phyloP scores from a whole-genome alignment of 2,329 filamentous ascomycete genomes.

The Colletotrichum salicis region DNA sequence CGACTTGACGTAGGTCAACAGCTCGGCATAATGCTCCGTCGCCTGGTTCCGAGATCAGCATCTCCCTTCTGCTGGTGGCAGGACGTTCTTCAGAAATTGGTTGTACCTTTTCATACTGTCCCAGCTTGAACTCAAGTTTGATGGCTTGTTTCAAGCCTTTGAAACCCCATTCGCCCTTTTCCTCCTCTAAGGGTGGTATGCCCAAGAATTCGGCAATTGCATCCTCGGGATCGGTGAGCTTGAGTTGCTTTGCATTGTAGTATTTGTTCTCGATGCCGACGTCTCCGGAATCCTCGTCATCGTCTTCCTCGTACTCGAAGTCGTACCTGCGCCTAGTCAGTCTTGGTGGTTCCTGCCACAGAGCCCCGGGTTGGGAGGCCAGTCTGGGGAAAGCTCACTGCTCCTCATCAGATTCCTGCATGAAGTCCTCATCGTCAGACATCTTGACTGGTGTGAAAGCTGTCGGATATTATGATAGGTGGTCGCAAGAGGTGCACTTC shows the following conservation, averaged over 20 bases:
- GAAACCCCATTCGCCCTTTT: constrained; percentile 99
- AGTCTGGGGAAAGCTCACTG: constrained; percentile 44
- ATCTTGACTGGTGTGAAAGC: constrained; percentile 44
- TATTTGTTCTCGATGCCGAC: constrained; percentile 99
- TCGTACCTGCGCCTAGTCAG: constrained; percentile 71
- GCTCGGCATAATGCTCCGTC: constrained; percentile 90
- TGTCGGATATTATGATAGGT: background rate
- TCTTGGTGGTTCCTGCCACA: background rate
- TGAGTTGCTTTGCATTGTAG: constrained; percentile 99
- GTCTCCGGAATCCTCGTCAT: constrained; percentile 87
- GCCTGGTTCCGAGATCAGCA: constrained; percentile 64
- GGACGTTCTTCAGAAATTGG: background rate
- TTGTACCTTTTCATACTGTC: constrained; percentile 81
- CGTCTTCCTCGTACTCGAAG: constrained; percentile 95
- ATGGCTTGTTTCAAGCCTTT: constrained; percentile 98
- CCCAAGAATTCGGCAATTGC: constrained; percentile 94
- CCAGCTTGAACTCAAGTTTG: constrained; percentile 94
- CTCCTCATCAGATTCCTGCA: constrained; percentile 60
- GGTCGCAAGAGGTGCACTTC: background rate
- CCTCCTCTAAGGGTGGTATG: constrained; percentile 82
- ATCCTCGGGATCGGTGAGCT: constrained; percentile 84
- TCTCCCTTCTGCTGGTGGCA: background rate
- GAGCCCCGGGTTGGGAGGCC: background rate
- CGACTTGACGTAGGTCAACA: constrained; percentile 96
- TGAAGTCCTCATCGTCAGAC: constrained; percentile 64